A percentile compares a stretch with the other conserved stretches of the same genome.
Evolutionary conservation across 495 filamentous ascomycete genomes (phyloP).

Genomic region (Durotheca rogersii): DNA sequence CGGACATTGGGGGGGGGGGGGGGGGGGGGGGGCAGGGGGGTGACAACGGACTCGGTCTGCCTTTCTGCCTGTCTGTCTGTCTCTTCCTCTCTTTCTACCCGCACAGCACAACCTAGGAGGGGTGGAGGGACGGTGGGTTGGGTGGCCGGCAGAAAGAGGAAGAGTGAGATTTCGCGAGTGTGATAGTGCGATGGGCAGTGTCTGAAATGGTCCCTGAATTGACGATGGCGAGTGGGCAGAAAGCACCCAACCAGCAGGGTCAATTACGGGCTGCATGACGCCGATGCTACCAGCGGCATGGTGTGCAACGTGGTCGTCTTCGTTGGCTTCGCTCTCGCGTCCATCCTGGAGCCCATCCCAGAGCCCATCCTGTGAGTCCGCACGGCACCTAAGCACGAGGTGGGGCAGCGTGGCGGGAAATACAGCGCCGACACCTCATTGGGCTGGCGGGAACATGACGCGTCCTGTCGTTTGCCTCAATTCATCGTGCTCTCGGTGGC

Average conservation of each 20-base stretch:
- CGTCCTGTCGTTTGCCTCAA: slow-evolving; percentile 9
- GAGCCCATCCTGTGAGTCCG: slow-evolving; percentile 30
- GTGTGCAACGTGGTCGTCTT: slow-evolving; percentile 49
- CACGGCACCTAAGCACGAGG: slow-evolving; percentile 25
- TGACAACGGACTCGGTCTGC: slow-evolving; percentile 10
- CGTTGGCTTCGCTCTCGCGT: slow-evolving; percentile 41
- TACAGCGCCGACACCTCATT: slow-evolving; percentile 15
- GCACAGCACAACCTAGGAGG: no score
- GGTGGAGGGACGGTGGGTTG: no score
- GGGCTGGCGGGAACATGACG: slow-evolving; percentile 13
- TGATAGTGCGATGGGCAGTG: slow-evolving; percentile 16
- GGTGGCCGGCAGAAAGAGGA: no score
- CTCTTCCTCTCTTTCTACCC: no score
- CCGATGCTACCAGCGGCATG: slow-evolving; percentile 29
- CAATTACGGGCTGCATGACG: slow-evolving; percentile 29
- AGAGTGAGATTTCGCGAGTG: slow-evolving; percentile 20
- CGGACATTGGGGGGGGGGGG: no score
- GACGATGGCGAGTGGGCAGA: slow-evolving; percentile 6
- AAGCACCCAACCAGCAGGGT: slow-evolving; percentile 25
- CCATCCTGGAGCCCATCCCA: no score
- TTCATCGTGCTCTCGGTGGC: slow-evolving; percentile 18
- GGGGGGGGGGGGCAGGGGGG: no score
- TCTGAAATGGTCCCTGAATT: slow-evolving; percentile 22
- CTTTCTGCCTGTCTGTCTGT: no score
- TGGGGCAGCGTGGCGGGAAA: slow-evolving; percentile 25